phyloP scores from a whole-genome alignment of 768 basidiomycete species.

The Jaapia argillacea region DNA sequence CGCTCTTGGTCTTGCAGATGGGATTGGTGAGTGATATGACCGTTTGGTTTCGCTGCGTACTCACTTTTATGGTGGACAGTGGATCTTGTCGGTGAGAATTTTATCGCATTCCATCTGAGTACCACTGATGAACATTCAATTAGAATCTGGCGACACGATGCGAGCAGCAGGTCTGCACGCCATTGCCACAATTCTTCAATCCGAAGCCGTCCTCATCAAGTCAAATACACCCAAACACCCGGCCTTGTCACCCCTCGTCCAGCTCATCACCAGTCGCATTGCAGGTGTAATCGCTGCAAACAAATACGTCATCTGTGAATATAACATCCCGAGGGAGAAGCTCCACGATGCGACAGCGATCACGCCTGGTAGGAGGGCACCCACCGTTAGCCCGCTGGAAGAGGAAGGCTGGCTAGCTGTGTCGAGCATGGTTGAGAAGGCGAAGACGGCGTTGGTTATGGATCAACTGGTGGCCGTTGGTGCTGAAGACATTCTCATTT shows the following conservation, averaged over 20 bases:
- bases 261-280: constrained; percentile 77
- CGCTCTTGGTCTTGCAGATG: constrained; percentile 91
- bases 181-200: constrained; percentile 79
- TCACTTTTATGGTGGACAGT: constrained; percentile 35
- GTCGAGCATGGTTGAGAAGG: constrained; percentile 87
- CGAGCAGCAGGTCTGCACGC: constrained; percentile 92
- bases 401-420: constrained; percentile 85
- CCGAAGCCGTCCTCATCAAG: constrained; percentile 91
- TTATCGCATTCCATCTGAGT: not conserved
- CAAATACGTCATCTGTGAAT: constrained; percentile 85
- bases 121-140: not conserved
- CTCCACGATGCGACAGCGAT: constrained; percentile 54
- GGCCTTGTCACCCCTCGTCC: constrained; percentile 55
- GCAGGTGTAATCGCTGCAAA: constrained; percentile 85
- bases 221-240: constrained; percentile 57
- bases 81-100: constrained; percentile 79
- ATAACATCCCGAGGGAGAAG: constrained; percentile 69
- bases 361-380: constrained; percentile 84
- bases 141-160: constrained; percentile 99
- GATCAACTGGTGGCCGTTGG: constrained; percentile 75
- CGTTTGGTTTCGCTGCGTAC: not conserved
- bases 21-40: constrained; percentile 58
- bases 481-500: constrained; percentile 85
- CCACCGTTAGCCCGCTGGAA: constrained; percentile 82
- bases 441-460: constrained; percentile 73